Percentiles rank a stretch among this genome's conserved stretches.
phyloP scores from a whole-genome alignment of 345 rosid genomes.

The Ailanthus altissimus region DNA sequence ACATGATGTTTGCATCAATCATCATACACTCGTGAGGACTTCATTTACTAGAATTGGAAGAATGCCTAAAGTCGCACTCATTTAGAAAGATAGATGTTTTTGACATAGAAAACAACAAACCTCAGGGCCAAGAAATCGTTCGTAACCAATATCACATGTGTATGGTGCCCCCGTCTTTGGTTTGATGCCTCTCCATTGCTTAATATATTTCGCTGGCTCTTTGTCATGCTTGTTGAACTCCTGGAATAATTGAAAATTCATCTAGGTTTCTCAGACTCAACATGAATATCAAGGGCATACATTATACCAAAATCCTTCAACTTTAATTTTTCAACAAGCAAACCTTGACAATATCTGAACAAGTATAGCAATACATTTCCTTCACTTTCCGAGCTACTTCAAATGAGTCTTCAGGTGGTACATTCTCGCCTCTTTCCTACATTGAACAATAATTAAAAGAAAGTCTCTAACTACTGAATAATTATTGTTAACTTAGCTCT shows the following conservation, averaged over 20 bases:
- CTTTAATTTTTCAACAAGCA: constrained; percentile 8
- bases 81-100: not conserved
- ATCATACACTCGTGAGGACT: not conserved
- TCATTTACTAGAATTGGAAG: not conserved
- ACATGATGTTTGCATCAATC: constrained; percentile 7
- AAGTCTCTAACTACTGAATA: not conserved
- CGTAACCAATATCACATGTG: constrained; percentile 94
- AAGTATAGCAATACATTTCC: constrained; percentile 87
- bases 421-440: constrained; percentile 97
- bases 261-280: constrained; percentile 5
- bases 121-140: constrained; percentile 98
- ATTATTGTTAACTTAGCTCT: not conserved
- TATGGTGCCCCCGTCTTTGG: constrained; percentile 98
- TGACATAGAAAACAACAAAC: constrained; percentile 40
- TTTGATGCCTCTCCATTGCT: constrained; percentile 92
- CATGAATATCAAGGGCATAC: constrained; percentile 6
- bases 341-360: constrained; percentile 98
- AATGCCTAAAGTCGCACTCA: not conserved
- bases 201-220: constrained; percentile 84
- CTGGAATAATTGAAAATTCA: constrained; percentile 43
- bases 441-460: constrained; percentile 30
- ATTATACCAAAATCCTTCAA: constrained; percentile 7
- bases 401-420: constrained; percentile 95
- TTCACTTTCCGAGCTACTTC: constrained; percentile 95
- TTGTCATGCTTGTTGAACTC: constrained; percentile 97